Conservation (phyloP, 2,329 filamentous ascomycete genomes). For the Ophiostoma quercus region DNA sequence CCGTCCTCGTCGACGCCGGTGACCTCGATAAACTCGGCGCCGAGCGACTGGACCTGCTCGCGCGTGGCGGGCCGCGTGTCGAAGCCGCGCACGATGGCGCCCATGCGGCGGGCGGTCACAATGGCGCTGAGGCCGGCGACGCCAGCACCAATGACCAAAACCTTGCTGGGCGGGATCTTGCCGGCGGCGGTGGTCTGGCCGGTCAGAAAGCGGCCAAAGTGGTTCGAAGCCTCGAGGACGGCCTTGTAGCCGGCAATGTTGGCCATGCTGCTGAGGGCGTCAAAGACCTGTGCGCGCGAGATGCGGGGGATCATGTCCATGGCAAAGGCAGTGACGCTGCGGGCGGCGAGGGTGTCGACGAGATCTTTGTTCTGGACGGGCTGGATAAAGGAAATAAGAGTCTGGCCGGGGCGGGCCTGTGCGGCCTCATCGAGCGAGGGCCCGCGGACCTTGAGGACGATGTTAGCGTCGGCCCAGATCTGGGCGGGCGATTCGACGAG, state of each 20-base stretch:
- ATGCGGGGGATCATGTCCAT: constrained; percentile 94
- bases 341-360: constrained; percentile 65
- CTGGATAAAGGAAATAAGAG: constrained; percentile 77
- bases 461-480: constrained; percentile 70
- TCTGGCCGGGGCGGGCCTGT: constrained; percentile 62
- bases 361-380: constrained; percentile 72
- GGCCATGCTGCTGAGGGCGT: constrained; percentile 86
- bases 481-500: constrained; percentile 59
- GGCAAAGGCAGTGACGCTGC: constrained; percentile 71
- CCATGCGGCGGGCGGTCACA: constrained; percentile 76
- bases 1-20: constrained; percentile 73
- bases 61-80: constrained; percentile 84
- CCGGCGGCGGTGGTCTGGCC: constrained; percentile 87
- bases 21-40: constrained; percentile 85
- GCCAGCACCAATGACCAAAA: constrained; percentile 83
- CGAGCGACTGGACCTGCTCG: constrained; percentile 85
- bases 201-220: constrained; percentile 81
- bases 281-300: constrained; percentile 81
- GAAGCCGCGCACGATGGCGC: constrained; percentile 84
- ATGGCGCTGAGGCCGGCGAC: constrained; percentile 87
- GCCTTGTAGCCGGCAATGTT: constrained; percentile 94
- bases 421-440: constrained; percentile 67
- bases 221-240: constrained; percentile 81
- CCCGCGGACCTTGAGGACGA: constrained; percentile 77
- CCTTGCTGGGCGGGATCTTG: constrained; percentile 84